phyloP scores from a whole-genome alignment of 768 basidiomycete species.

The Sporobolomyces roseus region DNA sequence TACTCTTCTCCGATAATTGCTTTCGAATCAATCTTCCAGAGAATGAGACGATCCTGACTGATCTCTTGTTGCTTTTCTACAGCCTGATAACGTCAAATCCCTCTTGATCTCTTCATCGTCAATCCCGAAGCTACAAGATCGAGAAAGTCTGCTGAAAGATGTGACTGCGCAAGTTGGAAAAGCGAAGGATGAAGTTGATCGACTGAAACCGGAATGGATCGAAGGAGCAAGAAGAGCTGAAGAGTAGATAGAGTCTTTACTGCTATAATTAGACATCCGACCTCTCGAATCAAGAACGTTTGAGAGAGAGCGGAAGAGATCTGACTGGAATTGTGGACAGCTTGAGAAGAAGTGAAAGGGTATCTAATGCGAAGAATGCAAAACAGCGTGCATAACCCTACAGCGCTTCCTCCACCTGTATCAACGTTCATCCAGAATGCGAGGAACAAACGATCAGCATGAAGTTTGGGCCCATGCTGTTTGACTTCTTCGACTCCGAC shows the following conservation, averaged over 20 bases:
- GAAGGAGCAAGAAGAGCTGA: not conserved
- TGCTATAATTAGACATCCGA: no score
- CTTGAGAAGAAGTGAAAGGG: no score
- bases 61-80: not conserved
- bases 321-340: no score
- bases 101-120: conserved; percentile 1
- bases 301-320: no score
- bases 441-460: no score
- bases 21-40: not conserved
- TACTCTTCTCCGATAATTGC: not conserved
- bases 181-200: not conserved
- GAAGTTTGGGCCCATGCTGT: no score
- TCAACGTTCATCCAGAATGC: no score
- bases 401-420: no score
- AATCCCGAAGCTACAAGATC: not conserved
- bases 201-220: conserved; percentile 20
- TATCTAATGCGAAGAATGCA: no score
- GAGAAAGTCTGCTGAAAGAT: conserved; percentile 2
- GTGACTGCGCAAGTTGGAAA: conserved; percentile 7
- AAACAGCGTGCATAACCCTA: no score
- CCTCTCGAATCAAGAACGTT: no score
- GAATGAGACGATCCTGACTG: not conserved
- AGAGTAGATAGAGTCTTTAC: not conserved
- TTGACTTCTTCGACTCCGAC: no score
- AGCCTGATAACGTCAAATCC: conserved; percentile 10